A percentile compares a stretch with the other conserved stretches of the same genome.
Conservation (phyloP, 495 filamentous ascomycete species). For the Penicillium parvum region DNA sequence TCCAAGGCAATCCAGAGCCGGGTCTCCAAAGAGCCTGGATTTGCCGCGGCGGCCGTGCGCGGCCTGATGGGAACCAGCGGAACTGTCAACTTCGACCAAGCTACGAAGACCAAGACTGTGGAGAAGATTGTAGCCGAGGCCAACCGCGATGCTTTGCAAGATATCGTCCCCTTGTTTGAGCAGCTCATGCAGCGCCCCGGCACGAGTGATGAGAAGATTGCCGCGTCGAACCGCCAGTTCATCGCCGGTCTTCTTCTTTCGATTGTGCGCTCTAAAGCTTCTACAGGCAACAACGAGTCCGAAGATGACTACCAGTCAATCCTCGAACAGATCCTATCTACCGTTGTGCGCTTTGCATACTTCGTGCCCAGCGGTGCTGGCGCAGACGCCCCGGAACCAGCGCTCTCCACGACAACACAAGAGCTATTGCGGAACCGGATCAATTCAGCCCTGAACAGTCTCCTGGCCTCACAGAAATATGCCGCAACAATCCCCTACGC, state of each 20-base stretch:
- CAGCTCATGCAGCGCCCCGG: conserved; percentile 36
- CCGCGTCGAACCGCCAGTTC: conserved; percentile 44
- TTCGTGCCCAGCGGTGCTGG: conserved; percentile 28
- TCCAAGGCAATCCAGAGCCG: conserved; percentile 62
- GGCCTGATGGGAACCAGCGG: conserved; percentile 65
- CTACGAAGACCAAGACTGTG: conserved; percentile 84
- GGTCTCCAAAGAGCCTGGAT: conserved; percentile 59
- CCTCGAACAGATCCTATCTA: conserved; percentile 38
- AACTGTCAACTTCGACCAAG: conserved; percentile 74
- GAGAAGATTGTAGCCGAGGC: conserved; percentile 66
- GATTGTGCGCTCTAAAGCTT: conserved; percentile 39
- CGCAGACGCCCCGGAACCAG: conserved; percentile 32
- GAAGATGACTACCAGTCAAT: conserved; percentile 28
- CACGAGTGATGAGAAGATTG: conserved; percentile 39
- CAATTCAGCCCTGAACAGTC: conserved; percentile 60
- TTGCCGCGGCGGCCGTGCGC: conserved; percentile 55
- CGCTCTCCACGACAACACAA: conserved; percentile 56
- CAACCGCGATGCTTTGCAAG: conserved; percentile 42
- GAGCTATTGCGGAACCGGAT: conserved; percentile 66
- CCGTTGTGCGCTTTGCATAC: conserved; percentile 43
- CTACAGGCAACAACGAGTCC: conserved; percentile 28
- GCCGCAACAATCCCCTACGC: conserved; percentile 45
- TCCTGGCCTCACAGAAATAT: conserved; percentile 59
- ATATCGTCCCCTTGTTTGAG: conserved; percentile 41
- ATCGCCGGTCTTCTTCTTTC: conserved; percentile 45